Base-by-base conservation (phyloP, 202 grass and related monocot genomes). In the Carex arenaria region DNA sequence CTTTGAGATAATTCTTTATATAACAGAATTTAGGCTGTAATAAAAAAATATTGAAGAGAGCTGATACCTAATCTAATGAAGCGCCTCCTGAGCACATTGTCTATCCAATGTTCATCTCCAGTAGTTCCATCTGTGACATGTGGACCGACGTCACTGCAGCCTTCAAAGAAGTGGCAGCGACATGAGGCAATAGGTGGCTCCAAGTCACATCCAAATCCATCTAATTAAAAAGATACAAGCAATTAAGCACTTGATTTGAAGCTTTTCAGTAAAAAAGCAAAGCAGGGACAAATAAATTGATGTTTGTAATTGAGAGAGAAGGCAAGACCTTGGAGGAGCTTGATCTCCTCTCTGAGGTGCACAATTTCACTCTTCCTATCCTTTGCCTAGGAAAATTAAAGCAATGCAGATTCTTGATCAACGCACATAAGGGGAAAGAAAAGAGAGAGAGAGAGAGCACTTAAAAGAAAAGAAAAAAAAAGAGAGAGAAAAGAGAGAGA, bases 81-180 rank as follows among this genome's bases (percentile, higher is more conserved):
- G 54, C 95, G 87, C 87, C 95, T 89, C 69, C 90, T 90, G 51
- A 98, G 82, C 20, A 98, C 92, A 63, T 94, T 89, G 84, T 98
- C 90, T 40, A 98, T 86, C 95, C 95, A 98, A 59, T 94, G 95
- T 56, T 88, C 90, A 64, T 67, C 90, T 65, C 43, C 87, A 36
- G 36, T 86, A 36, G 36, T 86, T 45, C 72, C 55, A 54, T 85
- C 80, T 66, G 17, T 78, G 26, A 23, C 20, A 40, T 74, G 38
- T 43, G 84, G 59, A 36, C 26, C 73, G 26, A 88, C 59, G 78
- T 90, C 90, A 42, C 81, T 76, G 31, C 89, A 88, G 11, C 90
- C 92, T 53, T 94, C 90, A 83, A 98, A 94, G 89, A 98, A 98
- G 84, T 98, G 90, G 83, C 92, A 94, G 23, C 87, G 85, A 70